phyloP scores from a whole-genome alignment of 108 stramenopile species.

The Nitzschia putrida region DNA sequence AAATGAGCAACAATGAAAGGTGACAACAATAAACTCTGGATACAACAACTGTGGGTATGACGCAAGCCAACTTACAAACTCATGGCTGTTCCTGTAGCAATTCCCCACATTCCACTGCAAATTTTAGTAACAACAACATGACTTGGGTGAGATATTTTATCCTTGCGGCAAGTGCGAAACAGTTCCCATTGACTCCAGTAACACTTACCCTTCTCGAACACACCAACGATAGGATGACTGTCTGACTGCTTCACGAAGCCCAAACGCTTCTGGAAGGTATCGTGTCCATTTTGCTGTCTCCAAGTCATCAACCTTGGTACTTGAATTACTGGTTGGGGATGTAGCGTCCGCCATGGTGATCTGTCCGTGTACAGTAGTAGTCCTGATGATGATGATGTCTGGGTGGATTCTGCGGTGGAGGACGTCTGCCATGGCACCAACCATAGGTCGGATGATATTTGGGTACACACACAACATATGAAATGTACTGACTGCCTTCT shows the following conservation, averaged over 20 bases:
- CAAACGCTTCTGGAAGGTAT: conserved; percentile 73
- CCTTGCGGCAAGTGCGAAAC: too few relatives aligned
- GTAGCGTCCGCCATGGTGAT: conserved; percentile 1
- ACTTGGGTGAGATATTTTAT: not conserved
- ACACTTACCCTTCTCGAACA: conserved; percentile 65
- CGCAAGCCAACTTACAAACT: conserved; percentile 51
- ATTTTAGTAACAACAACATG: conserved; percentile 2
- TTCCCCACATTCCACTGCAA: conserved; percentile 69
- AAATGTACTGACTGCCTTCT: too few relatives aligned
- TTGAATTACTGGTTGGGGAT: not conserved
- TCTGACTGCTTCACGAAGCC: conserved; percentile 69
- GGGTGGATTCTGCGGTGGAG: too few relatives aligned
- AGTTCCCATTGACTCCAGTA: not conserved
- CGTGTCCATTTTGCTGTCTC: conserved; percentile 65
- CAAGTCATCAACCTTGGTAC: conserved; percentile 12
- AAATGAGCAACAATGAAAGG: not conserved
- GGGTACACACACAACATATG: too few relatives aligned
- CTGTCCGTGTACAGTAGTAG: not conserved
- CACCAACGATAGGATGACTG: conserved; percentile 81
- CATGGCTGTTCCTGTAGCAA: conserved; percentile 84
- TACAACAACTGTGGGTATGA: not conserved
- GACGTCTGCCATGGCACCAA: too few relatives aligned
- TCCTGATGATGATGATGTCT: too few relatives aligned
- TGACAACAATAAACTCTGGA: not conserved
- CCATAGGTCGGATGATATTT: too few relatives aligned